Base-by-base conservation (phyloP, 2,329 filamentous ascomycete genomes). In the Pseudodiploospora longispora region DNA sequence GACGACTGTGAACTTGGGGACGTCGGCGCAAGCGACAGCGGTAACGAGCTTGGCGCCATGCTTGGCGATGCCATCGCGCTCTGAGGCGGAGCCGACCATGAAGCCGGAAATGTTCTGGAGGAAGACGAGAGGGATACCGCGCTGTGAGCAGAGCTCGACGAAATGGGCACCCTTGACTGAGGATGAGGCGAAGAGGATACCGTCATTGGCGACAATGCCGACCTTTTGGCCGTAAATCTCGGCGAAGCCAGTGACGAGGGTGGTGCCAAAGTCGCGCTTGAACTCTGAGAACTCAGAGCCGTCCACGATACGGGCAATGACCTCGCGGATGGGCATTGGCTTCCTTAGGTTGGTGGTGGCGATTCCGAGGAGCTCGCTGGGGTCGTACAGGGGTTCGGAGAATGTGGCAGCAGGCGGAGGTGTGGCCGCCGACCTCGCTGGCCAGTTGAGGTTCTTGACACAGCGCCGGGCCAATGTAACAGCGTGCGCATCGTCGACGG, bases 31-130 rank as follows among this genome's bases (percentile, higher is more conserved):
- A 6, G 89, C 87, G 8, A 97, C 93, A 6, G 91, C 93, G 3
- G 89, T 95, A 29, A 97, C 93, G 12, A 98, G 80, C 69, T 98
- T 97, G 5, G 93, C 93, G 35, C 93, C 93, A 59, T 97, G 94
- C 74, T 97, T 97, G 43, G 93, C 93, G 55, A 98, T 97, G 9
- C 93, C 93, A 42, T 91, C 91, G 43, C 85, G 84, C 68, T 98
- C 93, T 0, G 91, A 89, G 56, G 93, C 87, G 12, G 81, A 78
- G 36, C 93, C 93, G 30, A 98, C 93, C 93, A 98, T 98, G 76
- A 98, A 98, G 36, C 93, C 93, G 5, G 83, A 84, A 61, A 98
- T 97, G 65, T 98, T 97, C 64, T 98, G 93, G 19, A 98, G 71
- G 68, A 97, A 97, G 41, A 97, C 76, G 7, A 97, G 73, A 1